phyloP scores from a whole-genome alignment of 2,329 filamentous ascomycete genomes.

The Hypoxylon sp. region DNA sequence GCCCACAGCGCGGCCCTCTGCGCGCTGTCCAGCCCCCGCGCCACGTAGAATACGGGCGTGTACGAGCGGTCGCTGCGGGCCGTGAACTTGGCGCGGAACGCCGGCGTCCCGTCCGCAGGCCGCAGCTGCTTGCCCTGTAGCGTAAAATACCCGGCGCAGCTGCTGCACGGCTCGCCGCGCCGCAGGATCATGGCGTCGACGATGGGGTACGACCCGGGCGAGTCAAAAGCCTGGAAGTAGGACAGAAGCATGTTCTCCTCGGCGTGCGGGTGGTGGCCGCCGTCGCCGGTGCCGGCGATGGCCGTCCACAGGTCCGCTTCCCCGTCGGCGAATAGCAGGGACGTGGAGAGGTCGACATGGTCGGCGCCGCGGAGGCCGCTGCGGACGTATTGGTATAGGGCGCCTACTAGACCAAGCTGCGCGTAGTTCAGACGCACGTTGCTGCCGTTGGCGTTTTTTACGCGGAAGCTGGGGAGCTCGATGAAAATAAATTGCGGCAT shows the following conservation, averaged over 20 bases:
- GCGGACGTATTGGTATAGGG: slow-evolving; percentile 47
- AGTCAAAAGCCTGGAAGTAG: slow-evolving; percentile 50
- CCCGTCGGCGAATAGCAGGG: slow-evolving; percentile 48
- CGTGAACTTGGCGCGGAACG: slow-evolving; percentile 50
- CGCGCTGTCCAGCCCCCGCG: slow-evolving; percentile 41
- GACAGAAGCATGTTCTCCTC: slow-evolving; percentile 49
- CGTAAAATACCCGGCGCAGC: slow-evolving; percentile 48
- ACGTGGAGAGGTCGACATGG: slow-evolving; percentile 44
- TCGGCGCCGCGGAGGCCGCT: slow-evolving; percentile 42
- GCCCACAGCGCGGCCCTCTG: slow-evolving; percentile 42
- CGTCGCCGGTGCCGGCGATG: slow-evolving; percentile 24
- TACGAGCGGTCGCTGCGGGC: slow-evolving; percentile 47
- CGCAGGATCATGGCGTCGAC: slow-evolving; percentile 48
- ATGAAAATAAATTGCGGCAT: slow-evolving; percentile 51
- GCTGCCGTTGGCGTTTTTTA: slow-evolving; percentile 46
- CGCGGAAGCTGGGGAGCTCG: slow-evolving; percentile 49
- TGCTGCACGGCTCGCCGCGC: slow-evolving; percentile 46
- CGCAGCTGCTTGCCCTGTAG: slow-evolving; percentile 45
- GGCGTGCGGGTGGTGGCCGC: slow-evolving; percentile 41
- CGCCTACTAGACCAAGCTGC: slow-evolving; percentile 43
- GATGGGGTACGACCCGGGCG: slow-evolving; percentile 49
- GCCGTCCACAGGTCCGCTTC: slow-evolving; percentile 49
- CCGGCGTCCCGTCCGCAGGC: slow-evolving; percentile 36
- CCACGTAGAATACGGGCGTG: slow-evolving; percentile 49
- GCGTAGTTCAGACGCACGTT: slow-evolving; percentile 40